Evolutionary conservation across 2,329 filamentous ascomycete species (phyloP).

Genomic region (Venturia pyrina): DNA sequence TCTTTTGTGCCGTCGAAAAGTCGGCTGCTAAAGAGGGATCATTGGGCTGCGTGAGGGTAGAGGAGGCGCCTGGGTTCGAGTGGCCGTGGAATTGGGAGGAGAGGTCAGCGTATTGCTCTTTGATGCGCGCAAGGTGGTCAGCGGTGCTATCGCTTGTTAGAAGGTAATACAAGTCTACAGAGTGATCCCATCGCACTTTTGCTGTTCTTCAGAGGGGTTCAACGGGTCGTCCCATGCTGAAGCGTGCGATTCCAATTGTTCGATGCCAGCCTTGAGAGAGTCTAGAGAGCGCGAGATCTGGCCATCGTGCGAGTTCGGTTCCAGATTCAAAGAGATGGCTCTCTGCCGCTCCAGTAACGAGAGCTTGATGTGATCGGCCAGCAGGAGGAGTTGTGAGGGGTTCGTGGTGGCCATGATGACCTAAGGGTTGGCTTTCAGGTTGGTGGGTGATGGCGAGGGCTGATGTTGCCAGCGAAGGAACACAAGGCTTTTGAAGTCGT

Average conservation of each 20-base stretch:
- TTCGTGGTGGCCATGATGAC: slow-evolving; percentile 36
- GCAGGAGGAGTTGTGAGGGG: slow-evolving; percentile 70
- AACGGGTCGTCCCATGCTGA: slow-evolving; percentile 34
- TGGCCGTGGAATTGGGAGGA: slow-evolving; percentile 66
- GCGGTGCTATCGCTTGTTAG: slow-evolving; percentile 18
- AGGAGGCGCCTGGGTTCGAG: slow-evolving; percentile 34
- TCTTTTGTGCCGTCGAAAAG: slow-evolving; percentile 25
- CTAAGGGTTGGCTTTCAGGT: neutral
- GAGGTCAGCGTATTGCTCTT: slow-evolving; percentile 66
- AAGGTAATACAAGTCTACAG: neutral
- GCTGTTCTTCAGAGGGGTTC: slow-evolving; percentile 28
- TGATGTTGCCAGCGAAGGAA: neutral
- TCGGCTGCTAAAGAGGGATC: slow-evolving; percentile 27
- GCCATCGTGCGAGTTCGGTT: slow-evolving; percentile 71
- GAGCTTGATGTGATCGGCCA: slow-evolving; percentile 94
- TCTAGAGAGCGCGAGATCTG: slow-evolving; percentile 84
- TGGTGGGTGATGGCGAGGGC: neutral
- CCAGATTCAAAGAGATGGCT: slow-evolving; percentile 68
- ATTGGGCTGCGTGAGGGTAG: slow-evolving; percentile 33
- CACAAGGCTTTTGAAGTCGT: neutral
- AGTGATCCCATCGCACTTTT: slow-evolving; percentile 29
- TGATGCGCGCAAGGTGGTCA: slow-evolving; percentile 59
- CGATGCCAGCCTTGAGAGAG: slow-evolving; percentile 72
- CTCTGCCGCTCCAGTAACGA: slow-evolving; percentile 87
- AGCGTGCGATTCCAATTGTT: slow-evolving; percentile 54